Evolutionary conservation across 1,139 yeast species (phyloP).

Genomic region (Candida pseudocylindracea): DNA sequence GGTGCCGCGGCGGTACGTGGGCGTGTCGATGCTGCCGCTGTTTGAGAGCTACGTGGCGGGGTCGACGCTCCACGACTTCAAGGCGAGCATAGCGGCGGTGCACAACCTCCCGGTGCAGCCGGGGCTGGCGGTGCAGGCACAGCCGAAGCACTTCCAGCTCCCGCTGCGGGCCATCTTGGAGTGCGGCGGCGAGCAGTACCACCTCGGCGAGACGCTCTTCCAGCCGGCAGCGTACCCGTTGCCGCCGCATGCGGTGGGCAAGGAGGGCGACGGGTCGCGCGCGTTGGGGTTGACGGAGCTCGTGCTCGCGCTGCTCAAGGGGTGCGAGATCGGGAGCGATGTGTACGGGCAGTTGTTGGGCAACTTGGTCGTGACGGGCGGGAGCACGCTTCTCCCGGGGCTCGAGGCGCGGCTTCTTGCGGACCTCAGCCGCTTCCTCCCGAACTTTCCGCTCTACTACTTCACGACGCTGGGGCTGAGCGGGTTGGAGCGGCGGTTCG

Average conservation of each 20-base stretch:
- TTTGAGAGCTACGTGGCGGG: conserved; percentile 15
- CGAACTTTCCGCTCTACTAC: conserved; percentile 7
- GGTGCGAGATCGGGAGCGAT: conserved; percentile 49
- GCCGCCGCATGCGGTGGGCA: conserved; percentile 6
- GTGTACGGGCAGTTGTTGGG: conserved; percentile 78
- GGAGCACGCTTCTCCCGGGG: conserved; percentile 73
- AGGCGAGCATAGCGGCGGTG: conserved; percentile 33
- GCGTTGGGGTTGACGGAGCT: conserved; percentile 39
- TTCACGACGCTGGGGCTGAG: no score
- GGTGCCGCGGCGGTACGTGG: conserved; percentile 6
- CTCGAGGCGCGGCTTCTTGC: conserved; percentile 58
- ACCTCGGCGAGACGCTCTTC: conserved; percentile 56
- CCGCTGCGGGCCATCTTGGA: no score
- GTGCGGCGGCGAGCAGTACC: conserved; percentile 25
- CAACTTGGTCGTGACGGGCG: conserved; percentile 83
- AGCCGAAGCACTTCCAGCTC: conserved; percentile 4
- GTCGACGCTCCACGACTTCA: conserved; percentile 30
- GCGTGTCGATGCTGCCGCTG: conserved; percentile 13
- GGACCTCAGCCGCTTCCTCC: conserved; percentile 53
- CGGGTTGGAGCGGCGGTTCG: conserved; percentile 77
- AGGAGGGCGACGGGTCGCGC: conserved; percentile 5
- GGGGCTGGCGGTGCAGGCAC: conserved; percentile 18
- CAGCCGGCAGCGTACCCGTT: conserved; percentile 26
- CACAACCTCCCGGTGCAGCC: conserved; percentile 66
- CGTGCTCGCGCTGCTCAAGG: conserved; percentile 44